Evolutionary conservation across 2,329 filamentous ascomycete genomes (phyloP), one percentile per base, ranked within the genome.

Genomic region (Cladosporium sp.): DNA sequence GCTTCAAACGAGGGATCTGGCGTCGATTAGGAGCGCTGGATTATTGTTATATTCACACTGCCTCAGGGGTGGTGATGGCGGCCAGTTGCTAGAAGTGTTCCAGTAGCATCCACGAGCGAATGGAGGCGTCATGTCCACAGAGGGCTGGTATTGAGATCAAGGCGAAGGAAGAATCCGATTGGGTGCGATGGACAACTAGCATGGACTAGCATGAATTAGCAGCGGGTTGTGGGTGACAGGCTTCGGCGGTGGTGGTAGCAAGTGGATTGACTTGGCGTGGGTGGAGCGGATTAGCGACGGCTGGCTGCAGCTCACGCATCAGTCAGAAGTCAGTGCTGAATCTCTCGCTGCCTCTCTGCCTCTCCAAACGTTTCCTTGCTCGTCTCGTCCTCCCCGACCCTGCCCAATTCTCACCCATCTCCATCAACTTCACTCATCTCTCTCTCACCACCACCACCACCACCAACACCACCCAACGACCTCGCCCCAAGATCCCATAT

Each of bases 391-490:
- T 19, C 18, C 24, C 19, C n/a, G 29, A 18, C 17, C 24, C 44
- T 43, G 47, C 38, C 37, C 27, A 27, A 15, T 36, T 17, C 32
- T 36, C 32, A 36, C 32, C 32, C 22, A 27, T 27, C n/a, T n/a
- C n/a, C 22, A 27, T 9, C 22, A 5, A 27, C 22, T 9, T 27
- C n/a, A 15, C 32, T 8, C 38, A 50, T 29, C 18, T 36, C 40
- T 37, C 29, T 8, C 38, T n/a, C 19, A 27, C 27, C 30, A 29
- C 47, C 40, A 17, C 20, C 47, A 37, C 9, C 47, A 55, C 60
- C 59, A 64, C 66, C 49, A 52, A 38, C 32, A 45, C 20, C 27
- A 47, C 20, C 15, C 30, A n/a, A 47, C 48, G 47, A 11, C 42
- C 17, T 12, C n/a, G n/a, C n/a, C n/a, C 39, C 41, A 43, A n/a